These are phyloP conservation scores for Erodium moschatum DNA, from an alignment of 441 rosid species.

Conservation along the genomic window DNA sequence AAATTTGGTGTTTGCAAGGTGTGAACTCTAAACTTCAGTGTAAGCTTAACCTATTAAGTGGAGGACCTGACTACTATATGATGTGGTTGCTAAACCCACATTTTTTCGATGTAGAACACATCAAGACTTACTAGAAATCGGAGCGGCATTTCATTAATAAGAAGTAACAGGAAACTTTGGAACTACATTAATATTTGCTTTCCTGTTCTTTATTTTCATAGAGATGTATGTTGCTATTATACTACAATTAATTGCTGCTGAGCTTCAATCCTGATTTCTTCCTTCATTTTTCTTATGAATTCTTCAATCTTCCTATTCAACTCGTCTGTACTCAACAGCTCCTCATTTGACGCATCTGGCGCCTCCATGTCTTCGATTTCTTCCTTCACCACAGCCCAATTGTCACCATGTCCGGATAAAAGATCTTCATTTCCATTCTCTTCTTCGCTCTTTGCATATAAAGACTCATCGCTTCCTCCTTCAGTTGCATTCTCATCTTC, in stretches of 20 bases:
- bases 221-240: constrained; percentile 7
- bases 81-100: not conserved
- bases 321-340: constrained; percentile 32
- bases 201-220: not conserved
- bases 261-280: constrained; percentile 47
- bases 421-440: constrained; percentile 13
- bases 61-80: not conserved
- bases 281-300: constrained; percentile 55
- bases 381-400: not conserved
- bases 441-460: constrained; percentile 5
- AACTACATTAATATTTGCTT: not conserved
- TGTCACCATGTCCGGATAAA: constrained; percentile 12
- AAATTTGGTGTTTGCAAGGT: not conserved
- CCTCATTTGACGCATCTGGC: constrained; percentile 18
- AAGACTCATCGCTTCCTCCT: not conserved
- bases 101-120: not conserved
- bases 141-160: not conserved
- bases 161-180: not conserved
- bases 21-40: too few relatives aligned
- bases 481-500: constrained; percentile 11
- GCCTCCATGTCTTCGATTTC: constrained; percentile 13
- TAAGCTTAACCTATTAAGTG: not conserved
- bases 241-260: constrained; percentile 30
- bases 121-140: not conserved
- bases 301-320: constrained; percentile 46